Base-by-base conservation (phyloP, 2,329 filamentous ascomycete species). In the Cladosporium sp. region DNA sequence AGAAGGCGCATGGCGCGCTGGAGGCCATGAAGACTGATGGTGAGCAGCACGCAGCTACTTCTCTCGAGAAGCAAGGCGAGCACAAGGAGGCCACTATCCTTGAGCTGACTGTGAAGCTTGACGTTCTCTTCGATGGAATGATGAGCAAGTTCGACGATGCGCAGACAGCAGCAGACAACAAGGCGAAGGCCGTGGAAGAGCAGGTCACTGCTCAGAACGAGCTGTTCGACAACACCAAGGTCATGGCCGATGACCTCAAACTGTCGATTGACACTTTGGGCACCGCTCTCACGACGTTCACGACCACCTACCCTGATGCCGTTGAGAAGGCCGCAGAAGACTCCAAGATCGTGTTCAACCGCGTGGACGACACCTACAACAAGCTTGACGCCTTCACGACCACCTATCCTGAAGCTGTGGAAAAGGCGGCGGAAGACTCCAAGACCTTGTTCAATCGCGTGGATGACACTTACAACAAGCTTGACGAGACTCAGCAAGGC, bases 61-160 rank as follows among this genome's bases (percentile, higher is more conserved):
- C 81, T 18, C 76, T 86, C 11, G 82, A 85, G 69, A 89, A 88
- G 75, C 85, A 88, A 37, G 85, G 87, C 26, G 86, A 89, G 71
- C 80, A 82, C 64, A 84, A 84, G 66, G 82, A 82, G 8, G 81
- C 81, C 33, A 82, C 87, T 31, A 79, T 87, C 29, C 75, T 81
- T 16, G 84, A 85, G 31, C 76, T 89, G 28, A 79, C 80, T 5
- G 78, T 80, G 60, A 88, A 87, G 77, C 81, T 89, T 46, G 87
- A 97, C 68, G 90, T 93, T 73, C 93, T 92, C 75, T 88, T 97
- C 71, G 86, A 86, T 66, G 91, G 93, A 69, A 83, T 99, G 28
- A 87, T 96, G 76, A 83, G 85, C 70, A 97, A 96, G 76, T 96
- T 97, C 73, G 93, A 97, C 64, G 92, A 95, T 67, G 89, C 93